Evolutionary conservation across 169 alveolate genomes (phyloP).

Genomic region (Babesia caballi): DNA sequence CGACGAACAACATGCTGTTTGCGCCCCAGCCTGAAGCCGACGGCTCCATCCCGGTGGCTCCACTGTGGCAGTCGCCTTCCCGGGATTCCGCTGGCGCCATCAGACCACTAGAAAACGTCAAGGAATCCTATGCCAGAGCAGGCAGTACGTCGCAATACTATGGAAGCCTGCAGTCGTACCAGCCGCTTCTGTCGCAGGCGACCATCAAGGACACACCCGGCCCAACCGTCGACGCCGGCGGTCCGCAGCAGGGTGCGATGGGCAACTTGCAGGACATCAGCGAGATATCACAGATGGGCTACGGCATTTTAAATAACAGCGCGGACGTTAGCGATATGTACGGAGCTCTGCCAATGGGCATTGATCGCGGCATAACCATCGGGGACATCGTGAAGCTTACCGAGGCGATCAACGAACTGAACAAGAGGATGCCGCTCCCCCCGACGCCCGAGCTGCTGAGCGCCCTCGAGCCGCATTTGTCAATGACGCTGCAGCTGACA

Average conservation of each 20-base stretch:
- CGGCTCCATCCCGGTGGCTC: too few species aligned
- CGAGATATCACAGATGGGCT: background rate
- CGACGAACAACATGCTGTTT: background rate
- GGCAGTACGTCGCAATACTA: background rate
- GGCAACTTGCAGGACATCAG: background rate
- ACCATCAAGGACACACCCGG: background rate
- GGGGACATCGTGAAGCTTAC: constrained; percentile 27
- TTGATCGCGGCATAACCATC: background rate
- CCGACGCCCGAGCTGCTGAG: constrained; percentile 44
- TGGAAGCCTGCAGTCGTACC: background rate
- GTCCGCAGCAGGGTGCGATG: background rate
- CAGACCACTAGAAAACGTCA: background rate
- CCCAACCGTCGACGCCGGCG: background rate
- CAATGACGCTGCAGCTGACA: constrained; percentile 52
- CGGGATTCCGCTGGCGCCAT: background rate
- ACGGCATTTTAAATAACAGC: background rate
- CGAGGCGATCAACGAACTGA: constrained; percentile 51
- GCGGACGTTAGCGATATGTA: background rate
- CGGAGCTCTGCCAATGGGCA: background rate
- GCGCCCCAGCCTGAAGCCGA: too few species aligned
- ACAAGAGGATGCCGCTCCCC: constrained; percentile 50
- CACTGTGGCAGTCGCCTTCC: too few species aligned
- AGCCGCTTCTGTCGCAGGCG: background rate
- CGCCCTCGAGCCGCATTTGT: constrained; percentile 50
- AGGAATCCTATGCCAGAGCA: background rate